A percentile compares a stretch with the other conserved stretches of the same genome.
Evolutionary conservation across 495 filamentous ascomycete genomes (phyloP).

Genomic region (Lophium mytilinum): DNA sequence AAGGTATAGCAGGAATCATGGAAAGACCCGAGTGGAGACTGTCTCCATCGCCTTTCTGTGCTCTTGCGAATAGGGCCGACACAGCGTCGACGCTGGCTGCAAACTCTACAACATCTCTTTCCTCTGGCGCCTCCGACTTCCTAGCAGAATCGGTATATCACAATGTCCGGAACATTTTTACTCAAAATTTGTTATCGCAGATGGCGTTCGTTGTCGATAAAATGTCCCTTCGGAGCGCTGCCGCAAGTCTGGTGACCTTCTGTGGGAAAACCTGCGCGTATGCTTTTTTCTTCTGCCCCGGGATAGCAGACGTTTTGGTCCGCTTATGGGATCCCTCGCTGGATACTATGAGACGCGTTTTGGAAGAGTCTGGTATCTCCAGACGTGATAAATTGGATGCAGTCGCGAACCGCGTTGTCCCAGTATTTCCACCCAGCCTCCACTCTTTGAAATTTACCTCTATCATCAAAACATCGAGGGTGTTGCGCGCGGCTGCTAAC

Average conservation of each 20-base stretch:
- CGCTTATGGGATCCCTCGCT: constrained; percentile 69
- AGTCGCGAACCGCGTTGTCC: constrained; percentile 49
- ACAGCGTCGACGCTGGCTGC: constrained; percentile 37
- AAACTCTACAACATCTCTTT: constrained; percentile 45
- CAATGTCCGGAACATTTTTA: constrained; percentile 87
- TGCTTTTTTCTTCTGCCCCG: constrained; percentile 92
- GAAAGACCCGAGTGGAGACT: constrained; percentile 85
- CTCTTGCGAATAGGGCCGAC: constrained; percentile 43
- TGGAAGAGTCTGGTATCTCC: constrained; percentile 53
- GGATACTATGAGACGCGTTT: constrained; percentile 58
- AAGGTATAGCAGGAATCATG: constrained; percentile 80
- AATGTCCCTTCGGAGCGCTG: constrained; percentile 81
- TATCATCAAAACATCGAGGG: constrained; percentile 49
- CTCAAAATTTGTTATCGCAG: constrained; percentile 76
- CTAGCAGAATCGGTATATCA: constrained; percentile 85
- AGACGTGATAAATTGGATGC: constrained; percentile 34
- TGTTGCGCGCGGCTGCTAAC: constrained; percentile 59
- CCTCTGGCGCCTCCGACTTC: constrained; percentile 64
- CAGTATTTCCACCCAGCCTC: constrained; percentile 64
- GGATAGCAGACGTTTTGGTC: constrained; percentile 77
- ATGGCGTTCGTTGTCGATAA: constrained; percentile 86
- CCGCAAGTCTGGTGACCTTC: constrained; percentile 85
- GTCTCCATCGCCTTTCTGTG: constrained; percentile 55
- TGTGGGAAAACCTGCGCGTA: constrained; percentile 92
- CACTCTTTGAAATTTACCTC: constrained; percentile 66